Percentiles rank a stretch among this genome's conserved stretches.
Evolutionary conservation across 768 basidiomycete genomes (phyloP).

Genomic region (Xerocomellus amylosporus): DNA sequence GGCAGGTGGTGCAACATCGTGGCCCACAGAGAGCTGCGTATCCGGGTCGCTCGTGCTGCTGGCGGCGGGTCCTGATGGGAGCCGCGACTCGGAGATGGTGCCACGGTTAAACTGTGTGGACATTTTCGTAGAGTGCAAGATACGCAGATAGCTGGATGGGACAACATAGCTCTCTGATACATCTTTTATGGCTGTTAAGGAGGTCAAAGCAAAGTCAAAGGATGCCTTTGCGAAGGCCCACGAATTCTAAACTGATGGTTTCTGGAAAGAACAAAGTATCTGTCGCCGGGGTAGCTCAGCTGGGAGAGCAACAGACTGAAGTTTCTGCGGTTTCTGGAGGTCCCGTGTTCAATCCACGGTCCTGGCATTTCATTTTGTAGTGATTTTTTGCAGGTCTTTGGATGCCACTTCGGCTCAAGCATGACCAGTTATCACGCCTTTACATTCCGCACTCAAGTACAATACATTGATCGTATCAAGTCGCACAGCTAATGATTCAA

Average conservation of each 20-base stretch:
- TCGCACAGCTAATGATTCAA: background rate
- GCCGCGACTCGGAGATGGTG: background rate
- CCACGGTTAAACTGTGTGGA: background rate
- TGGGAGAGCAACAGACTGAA: slow-evolving; percentile 78
- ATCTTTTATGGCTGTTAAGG: slow-evolving; percentile 6
- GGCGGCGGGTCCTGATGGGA: background rate
- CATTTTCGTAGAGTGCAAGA: background rate
- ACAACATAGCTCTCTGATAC: background rate
- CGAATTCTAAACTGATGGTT: background rate
- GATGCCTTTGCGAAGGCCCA: background rate
- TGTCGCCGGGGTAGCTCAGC: slow-evolving; percentile 63
- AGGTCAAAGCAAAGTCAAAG: slow-evolving; percentile 4
- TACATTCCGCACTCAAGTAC: background rate
- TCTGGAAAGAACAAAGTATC: accelerated
- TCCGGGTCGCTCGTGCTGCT: background rate
- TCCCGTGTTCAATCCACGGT: slow-evolving; percentile 58
- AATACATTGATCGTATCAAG: background rate
- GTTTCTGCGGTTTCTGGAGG: slow-evolving; percentile 29
- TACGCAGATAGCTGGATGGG: background rate
- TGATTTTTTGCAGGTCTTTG: background rate
- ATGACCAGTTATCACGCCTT: background rate
- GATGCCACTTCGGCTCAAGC: background rate
- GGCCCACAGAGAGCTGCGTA: no score
- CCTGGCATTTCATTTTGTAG: slow-evolving; percentile 37
- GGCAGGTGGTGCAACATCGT: background rate